Conservation (phyloP, 2,329 filamentous ascomycete species). For the Microascus cirrosus region DNA sequence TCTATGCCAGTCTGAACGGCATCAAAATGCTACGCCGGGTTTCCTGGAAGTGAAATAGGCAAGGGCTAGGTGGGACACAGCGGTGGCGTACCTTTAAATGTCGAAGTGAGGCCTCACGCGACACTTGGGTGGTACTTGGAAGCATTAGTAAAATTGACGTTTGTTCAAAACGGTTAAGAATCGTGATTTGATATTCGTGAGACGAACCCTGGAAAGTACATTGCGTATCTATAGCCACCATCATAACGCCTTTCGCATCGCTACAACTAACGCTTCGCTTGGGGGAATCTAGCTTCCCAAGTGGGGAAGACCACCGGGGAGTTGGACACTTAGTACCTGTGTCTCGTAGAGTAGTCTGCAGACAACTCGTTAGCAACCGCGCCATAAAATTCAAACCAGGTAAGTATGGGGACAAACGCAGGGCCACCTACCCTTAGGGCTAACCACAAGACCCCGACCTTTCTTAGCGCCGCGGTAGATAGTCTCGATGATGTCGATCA, state of each 20-base stretch:
- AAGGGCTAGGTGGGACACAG: background rate
- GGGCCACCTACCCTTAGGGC: conserved; percentile 57
- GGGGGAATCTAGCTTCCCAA: background rate
- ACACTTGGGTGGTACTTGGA: background rate
- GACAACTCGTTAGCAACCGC: background rate
- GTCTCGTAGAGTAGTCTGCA: conserved; percentile 23
- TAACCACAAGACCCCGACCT: conserved; percentile 89
- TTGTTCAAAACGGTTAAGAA: background rate
- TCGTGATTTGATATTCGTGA: conserved; percentile 9
- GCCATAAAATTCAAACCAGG: background rate
- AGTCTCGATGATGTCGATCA: conserved; percentile 97
- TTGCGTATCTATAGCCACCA: background rate
- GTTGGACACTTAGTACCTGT: conserved; percentile 18
- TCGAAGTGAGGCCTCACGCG: background rate
- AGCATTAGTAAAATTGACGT: conserved; percentile 3
- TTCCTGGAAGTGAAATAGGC: background rate
- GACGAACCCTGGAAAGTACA: conserved; percentile 14
- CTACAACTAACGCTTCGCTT: background rate
- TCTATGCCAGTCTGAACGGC: background rate
- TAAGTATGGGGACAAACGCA: background rate
- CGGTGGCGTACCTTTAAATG: background rate
- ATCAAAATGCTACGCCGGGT: background rate
- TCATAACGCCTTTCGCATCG: background rate
- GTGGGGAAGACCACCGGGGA: background rate
- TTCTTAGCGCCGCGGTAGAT: conserved; percentile 99